Conservation (phyloP, 1,284 basidiomycete species). For the Puccinia hordei region DNA sequence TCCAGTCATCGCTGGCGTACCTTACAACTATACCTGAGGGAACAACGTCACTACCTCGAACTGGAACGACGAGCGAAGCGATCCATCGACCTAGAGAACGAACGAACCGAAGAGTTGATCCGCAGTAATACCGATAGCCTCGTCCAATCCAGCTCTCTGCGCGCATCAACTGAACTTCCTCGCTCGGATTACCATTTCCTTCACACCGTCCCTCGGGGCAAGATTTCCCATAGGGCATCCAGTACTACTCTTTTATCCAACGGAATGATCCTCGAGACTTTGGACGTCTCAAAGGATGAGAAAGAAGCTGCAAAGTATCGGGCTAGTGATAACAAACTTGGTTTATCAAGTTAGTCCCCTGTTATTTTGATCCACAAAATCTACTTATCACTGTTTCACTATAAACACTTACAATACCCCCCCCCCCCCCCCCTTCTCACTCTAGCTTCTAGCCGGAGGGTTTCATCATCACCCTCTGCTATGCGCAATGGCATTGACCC, state of each 20-base stretch:
- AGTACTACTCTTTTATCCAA: slow-evolving; percentile 74
- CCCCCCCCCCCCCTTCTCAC: background rate
- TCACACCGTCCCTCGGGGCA: slow-evolving; percentile 24
- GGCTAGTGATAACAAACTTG: slow-evolving; percentile 17
- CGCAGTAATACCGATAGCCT: slow-evolving; percentile 42
- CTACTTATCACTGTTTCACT: too few species aligned
- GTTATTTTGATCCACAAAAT: too few species aligned
- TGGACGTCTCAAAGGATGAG: slow-evolving; percentile 77
- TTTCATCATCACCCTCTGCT: slow-evolving; percentile 27
- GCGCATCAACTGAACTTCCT: slow-evolving; percentile 52
- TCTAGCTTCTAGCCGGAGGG: slow-evolving; percentile 17
- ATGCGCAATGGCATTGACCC: background rate
- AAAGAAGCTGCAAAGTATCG: slow-evolving; percentile 63
- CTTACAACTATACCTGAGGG: slow-evolving; percentile 63
- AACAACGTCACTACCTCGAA: slow-evolving; percentile 62
- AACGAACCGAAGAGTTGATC: slow-evolving; percentile 54
- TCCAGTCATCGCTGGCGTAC: slow-evolving; percentile 63
- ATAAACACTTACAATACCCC: background rate
- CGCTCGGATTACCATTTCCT: slow-evolving; percentile 55
- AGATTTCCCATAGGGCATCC: slow-evolving; percentile 55
- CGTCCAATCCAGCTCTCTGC: slow-evolving; percentile 64
- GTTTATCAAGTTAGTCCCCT: slow-evolving; percentile 4
- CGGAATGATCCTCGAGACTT: slow-evolving; percentile 80
- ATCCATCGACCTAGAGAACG: slow-evolving; percentile 51
- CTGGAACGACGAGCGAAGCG: slow-evolving; percentile 59